Evolutionary conservation across 495 filamentous ascomycete genomes (phyloP).

Genomic region (Beverwykella pulmonaria): DNA sequence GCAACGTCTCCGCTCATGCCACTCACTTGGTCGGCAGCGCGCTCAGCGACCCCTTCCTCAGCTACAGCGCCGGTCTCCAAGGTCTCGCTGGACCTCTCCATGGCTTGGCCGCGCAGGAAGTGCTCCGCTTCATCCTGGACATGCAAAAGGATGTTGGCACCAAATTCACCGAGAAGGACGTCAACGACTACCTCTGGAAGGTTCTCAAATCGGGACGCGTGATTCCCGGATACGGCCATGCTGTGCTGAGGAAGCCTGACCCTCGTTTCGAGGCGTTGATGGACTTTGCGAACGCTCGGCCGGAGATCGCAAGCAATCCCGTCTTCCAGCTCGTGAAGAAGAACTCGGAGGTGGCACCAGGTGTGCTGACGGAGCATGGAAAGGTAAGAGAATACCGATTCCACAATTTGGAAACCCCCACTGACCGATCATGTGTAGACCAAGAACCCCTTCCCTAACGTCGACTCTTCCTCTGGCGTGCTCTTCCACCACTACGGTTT

Average conservation of each 20-base stretch:
- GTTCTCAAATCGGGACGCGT: conserved; percentile 93
- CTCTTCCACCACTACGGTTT: conserved; percentile 97
- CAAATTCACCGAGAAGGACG: conserved; percentile 73
- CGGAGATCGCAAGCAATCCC: conserved; percentile 82
- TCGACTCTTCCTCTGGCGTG: conserved; percentile 88
- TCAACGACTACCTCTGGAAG: conserved; percentile 87
- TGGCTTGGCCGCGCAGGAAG: conserved; percentile 95
- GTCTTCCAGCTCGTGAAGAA: conserved; percentile 91
- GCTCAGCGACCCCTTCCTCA: conserved; percentile 90
- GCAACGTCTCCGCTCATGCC: conserved; percentile 96
- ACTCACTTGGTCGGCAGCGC: conserved; percentile 97
- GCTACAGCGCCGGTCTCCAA: conserved; percentile 93
- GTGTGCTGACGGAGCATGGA: conserved; percentile 87
- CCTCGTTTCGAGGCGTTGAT: conserved; percentile 94
- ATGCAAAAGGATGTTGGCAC: conserved; percentile 88
- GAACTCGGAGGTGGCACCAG: conserved; percentile 79
- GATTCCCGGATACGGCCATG: conserved; percentile 96
- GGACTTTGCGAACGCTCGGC: conserved; percentile 85
- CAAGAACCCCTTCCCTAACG: conserved; percentile 97
- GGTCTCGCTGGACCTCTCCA: conserved; percentile 94
- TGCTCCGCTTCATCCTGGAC: conserved; percentile 89
- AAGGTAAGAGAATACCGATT: conserved; percentile 54
- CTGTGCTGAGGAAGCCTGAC: conserved; percentile 94
- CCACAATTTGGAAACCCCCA: not conserved
- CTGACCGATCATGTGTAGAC: conserved; percentile 55